These are phyloP conservation scores for Syzygium aqueum DNA, from an alignment of 345 rosid genomes.

Conservation along the genomic window DNA sequence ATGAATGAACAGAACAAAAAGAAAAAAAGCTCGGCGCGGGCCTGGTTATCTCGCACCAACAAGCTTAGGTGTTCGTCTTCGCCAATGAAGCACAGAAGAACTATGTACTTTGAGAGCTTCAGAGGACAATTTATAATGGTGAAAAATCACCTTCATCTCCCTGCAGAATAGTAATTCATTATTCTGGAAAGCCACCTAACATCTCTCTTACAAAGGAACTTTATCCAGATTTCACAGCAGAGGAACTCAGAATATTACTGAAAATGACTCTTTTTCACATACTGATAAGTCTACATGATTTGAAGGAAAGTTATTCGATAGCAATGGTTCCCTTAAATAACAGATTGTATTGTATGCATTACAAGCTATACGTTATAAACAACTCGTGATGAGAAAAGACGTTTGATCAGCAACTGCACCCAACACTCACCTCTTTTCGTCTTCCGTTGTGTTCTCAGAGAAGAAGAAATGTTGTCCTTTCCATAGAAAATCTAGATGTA, in stretches of 20 bases:
- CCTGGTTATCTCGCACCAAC: neutral
- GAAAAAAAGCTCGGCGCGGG: neutral
- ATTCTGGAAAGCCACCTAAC: neutral
- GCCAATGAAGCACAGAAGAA: neutral
- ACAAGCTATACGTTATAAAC: neutral
- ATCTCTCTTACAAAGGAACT: neutral
- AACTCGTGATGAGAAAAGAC: neutral
- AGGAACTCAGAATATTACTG: neutral
- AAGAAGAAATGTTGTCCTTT: neutral
- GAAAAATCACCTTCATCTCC: neutral
- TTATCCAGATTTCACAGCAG: neutral
- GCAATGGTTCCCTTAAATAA: neutral
- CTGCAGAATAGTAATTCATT: neutral
- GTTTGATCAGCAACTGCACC: neutral
- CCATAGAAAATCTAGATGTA: neutral
- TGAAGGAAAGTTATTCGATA: neutral
- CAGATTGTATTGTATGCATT: neutral
- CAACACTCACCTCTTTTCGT: neutral
- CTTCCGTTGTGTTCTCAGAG: neutral
- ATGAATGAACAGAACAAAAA: neutral
- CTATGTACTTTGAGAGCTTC: neutral
- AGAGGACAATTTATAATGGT: neutral
- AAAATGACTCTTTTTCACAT: neutral
- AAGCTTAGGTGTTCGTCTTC: neutral
- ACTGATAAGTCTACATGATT: neutral